Conservation (phyloP, 345 rosid genomes). For the Schrenkiella parvula region DNA sequence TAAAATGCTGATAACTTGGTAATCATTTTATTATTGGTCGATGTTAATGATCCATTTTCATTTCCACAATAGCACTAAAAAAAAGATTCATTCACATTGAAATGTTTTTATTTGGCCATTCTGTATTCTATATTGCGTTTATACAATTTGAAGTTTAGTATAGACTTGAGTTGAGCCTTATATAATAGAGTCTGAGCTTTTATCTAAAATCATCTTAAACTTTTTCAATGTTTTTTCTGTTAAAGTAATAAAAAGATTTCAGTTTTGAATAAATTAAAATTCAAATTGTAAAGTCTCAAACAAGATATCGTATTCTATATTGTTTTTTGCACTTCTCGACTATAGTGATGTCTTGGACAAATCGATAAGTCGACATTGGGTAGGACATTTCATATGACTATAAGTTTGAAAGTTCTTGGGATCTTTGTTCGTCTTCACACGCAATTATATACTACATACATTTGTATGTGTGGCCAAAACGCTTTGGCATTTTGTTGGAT, state of each 20-base stretch:
- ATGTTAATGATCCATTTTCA: neutral
- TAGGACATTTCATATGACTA: conserved; percentile 10
- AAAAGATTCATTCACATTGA: too few relatives aligned
- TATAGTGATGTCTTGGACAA: neutral
- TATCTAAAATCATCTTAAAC: neutral
- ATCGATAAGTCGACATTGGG: neutral
- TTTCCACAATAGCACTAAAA: too few relatives aligned
- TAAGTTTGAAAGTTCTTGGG: conserved; percentile 24
- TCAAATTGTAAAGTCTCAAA: too few relatives aligned
- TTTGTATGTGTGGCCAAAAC: neutral
- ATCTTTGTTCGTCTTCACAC: conserved; percentile 11
- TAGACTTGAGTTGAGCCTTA: neutral
- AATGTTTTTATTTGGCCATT: neutral
- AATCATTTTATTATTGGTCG: neutral
- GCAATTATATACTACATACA: neutral
- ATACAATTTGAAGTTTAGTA: neutral
- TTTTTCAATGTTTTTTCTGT: neutral
- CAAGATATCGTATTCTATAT: neutral
- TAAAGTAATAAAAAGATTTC: neutral
- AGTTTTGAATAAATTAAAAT: too few relatives aligned
- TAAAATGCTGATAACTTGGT: neutral
- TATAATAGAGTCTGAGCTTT: neutral
- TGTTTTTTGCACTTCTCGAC: neutral
- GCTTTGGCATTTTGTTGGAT: conserved; percentile 7
- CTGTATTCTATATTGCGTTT: neutral